Conservation (phyloP, 495 filamentous ascomycete species). For the Trichoderma reesei region DNA sequence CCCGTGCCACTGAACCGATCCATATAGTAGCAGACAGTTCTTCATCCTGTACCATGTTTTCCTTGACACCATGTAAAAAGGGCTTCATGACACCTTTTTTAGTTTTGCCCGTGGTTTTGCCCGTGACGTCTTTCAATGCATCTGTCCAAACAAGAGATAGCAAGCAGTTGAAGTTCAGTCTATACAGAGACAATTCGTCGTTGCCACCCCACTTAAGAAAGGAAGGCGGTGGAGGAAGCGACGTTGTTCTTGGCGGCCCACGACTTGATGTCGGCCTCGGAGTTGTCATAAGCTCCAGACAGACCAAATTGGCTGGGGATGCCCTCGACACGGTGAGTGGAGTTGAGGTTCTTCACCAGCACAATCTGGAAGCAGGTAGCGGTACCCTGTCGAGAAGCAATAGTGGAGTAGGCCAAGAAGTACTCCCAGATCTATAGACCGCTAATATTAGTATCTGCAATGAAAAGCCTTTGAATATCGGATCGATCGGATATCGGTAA, state of each 20-base stretch:
- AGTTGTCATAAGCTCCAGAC: slow-evolving; percentile 51
- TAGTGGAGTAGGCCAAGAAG: slow-evolving; percentile 91
- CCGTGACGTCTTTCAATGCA: not conserved
- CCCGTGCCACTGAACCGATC: not conserved
- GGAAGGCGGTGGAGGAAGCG: slow-evolving; percentile 30
- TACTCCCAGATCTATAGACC: slow-evolving; percentile 83
- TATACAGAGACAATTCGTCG: not conserved
- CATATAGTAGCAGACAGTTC: not conserved
- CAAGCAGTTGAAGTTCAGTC: not conserved
- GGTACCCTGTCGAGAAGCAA: slow-evolving; percentile 82
- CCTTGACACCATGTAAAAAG: not conserved
- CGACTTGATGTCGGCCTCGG: slow-evolving; percentile 30
- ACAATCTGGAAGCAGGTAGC: slow-evolving; percentile 96
- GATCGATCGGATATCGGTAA: not conserved
- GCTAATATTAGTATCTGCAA: not conserved
- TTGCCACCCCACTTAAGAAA: not conserved
- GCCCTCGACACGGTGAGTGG: slow-evolving; percentile 86
- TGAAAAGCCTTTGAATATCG: too few species aligned
- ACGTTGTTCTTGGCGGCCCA: slow-evolving; percentile 37
- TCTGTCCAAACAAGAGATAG: not conserved
- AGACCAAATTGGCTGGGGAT: slow-evolving; percentile 67
- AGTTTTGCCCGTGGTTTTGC: not conserved
- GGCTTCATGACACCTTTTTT: not conserved
- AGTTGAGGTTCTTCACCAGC: slow-evolving; percentile 96
- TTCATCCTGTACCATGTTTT: not conserved